Percentiles rank a stretch among this genome's conserved stretches.
Evolutionary conservation across 768 basidiomycete genomes (phyloP).

Genomic region (Rhodotorula kratochvilovae): DNA sequence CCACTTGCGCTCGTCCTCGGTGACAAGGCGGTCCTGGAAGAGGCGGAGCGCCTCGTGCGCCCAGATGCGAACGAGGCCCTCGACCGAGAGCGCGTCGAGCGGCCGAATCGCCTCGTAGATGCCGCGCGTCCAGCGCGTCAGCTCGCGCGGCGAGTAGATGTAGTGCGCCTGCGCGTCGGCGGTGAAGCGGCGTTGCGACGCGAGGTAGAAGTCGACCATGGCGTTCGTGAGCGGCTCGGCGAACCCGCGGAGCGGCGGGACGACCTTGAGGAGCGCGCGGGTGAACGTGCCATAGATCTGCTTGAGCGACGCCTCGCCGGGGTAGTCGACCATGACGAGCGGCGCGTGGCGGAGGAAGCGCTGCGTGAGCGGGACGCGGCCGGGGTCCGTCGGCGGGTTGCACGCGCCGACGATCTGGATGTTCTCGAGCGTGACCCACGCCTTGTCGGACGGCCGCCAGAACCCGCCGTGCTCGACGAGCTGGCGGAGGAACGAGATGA

Average conservation of each 20-base stretch:
- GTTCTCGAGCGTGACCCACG: conserved; percentile 96
- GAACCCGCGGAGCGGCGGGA: conserved; percentile 87
- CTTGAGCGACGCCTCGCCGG: conserved; percentile 90
- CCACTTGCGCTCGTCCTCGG: conserved; percentile 87
- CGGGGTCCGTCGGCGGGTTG: conserved; percentile 98
- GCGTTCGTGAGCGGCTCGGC: conserved; percentile 92
- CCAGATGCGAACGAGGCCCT: conserved; percentile 95
- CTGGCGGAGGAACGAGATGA: conserved; percentile 97
- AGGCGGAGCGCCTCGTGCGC: conserved; percentile 94
- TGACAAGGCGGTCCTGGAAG: conserved; percentile 94
- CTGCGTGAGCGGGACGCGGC: conserved; percentile 95
- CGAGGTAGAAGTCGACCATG: conserved; percentile 93
- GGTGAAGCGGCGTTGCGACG: conserved; percentile 89
- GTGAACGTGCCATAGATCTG: conserved; percentile 99
- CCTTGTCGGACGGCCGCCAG: conserved; percentile 88
- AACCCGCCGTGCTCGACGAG: conserved; percentile 91
- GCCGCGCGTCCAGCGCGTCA: conserved; percentile 94
- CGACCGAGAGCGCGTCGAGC: conserved; percentile 83
- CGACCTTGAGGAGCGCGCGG: conserved; percentile 88
- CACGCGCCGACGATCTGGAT: conserved; percentile 99
- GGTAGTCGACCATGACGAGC: conserved; percentile 98
- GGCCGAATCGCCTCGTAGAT: conserved; percentile 95
- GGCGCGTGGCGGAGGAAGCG: conserved; percentile 97
- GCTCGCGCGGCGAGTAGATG: conserved; percentile 96
- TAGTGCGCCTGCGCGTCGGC: conserved; percentile 98